Evolutionary conservation across 306 rosid species (phyloP), one percentile per base, ranked within the genome.

Genomic region (Vachellia collinsii): DNA sequence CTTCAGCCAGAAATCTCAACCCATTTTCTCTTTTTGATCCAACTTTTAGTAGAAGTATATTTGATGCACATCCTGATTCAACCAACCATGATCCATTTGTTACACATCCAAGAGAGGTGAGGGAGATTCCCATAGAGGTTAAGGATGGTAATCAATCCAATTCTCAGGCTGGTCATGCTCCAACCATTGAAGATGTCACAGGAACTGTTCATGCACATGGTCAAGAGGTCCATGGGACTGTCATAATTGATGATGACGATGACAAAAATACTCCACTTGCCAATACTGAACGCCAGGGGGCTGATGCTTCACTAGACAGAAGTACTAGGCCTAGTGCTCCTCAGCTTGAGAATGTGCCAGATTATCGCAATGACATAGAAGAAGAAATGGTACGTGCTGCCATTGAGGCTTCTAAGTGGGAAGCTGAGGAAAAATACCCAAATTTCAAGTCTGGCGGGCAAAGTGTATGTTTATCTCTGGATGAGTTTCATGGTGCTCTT

Each of bases 351-450:
- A 82, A 77, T 59, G 75, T 80, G 37, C 88, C 70, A 42, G 88
- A 90, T 81, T 50, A 48, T 50, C 62, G 44, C 23, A 87, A 89
- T 83, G 95, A 91, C 78, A 86, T 91, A 78, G 95, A 91, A 80
- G 95, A 91, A 79, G 90, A 91, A 79, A 91, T 91, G 93, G 79
- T 91, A 77, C 91, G 78, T 69, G 93, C 95, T 81, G 95, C 93
- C 76, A 89, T 91, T 59, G 92, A 89, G 81, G 93, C 93, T 84
- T 91, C 95, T 79, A 86, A 79, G 77, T 43, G 72, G 63, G 95
- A 91, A 42, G 87, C 67, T 42, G 88, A 79, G 80, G 88, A 78
- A 77, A 68, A 78, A 56, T 75, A 71, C 53, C 67, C 79, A 16
- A 84, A 77, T 79, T 82, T 82, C 50, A 76, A 73, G 59, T 38